Base-by-base conservation (phyloP, 352 stramenopile species). In the Chrysophaeum taylorii region DNA sequence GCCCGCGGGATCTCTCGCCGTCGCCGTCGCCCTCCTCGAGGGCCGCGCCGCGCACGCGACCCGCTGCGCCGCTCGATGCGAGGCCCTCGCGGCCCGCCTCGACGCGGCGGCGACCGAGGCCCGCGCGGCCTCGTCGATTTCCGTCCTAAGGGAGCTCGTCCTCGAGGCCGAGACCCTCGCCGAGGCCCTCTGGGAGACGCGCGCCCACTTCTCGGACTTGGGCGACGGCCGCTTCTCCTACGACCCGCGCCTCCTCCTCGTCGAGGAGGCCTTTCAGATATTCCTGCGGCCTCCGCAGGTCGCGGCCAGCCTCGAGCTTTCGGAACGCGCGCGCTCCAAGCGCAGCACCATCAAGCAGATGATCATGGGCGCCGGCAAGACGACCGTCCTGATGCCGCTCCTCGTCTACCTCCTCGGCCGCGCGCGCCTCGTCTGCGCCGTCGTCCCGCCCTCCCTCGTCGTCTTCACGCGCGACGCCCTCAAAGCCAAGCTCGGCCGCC, bases 311-410 rank as follows among this genome's bases (percentile, higher is more conserved):
- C 77, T 89, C 45, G 90, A 85, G 50, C 92, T 94, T 73, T 73
- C 91, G 64, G 71, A 70, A 14, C 25, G 1, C 50, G 50, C 5
- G 9, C 2, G 35, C 50, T 4, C 4, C n/a, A 37, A 62, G 50
- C 50, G 4, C 25, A 31, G 57, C 25, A 91, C 92, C 79, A 92
- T 86, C 63, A 84, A 92, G 75, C 85, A 99, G 86, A 99, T 99
- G 96, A 99, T 99, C 80, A 99, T 99, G 96, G 96, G 96, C 29
- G 94, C 93, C 2, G 96, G 96, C 29, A 99, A 99, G 79, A 99
- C 96, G 0, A 99, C 95, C 1, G 96, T 99, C 0, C 94, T 99
- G 15, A 94, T 93, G 5, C 96, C 96, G 42, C 78, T 98, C 38
- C 82, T 99, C 72, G 96, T 94, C 4, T 94, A 98, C 69, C 96